Evolutionary conservation across 805 yeast species (phyloP), one percentile per base, ranked within the genome.

Genomic region (Phaffomyces thermotolerans): DNA sequence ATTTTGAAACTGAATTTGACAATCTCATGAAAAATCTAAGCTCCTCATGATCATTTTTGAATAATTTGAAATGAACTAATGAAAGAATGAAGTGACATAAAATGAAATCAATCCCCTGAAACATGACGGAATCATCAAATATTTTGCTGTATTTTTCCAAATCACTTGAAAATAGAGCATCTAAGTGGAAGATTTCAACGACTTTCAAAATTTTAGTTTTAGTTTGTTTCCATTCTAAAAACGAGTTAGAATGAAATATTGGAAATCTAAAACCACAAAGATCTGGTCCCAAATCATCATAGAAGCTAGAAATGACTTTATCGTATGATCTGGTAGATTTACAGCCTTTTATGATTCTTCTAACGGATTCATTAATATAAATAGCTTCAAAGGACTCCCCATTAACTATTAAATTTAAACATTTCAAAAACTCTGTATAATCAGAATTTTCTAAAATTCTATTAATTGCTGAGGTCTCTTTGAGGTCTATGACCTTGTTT

Each of bases 61-160:
- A 38, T 6, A 38, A 24, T 17, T 32, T 32, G 36, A 38, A 38
- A 31, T 38, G 41, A 15, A 38, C 36, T 15, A 38, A 15, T 13
- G 41, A 38, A 23, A 38, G 36, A 10, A 38, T 31, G 12, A 38
- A 38, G 20, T 38, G 31, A 6, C 27, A 31, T 25, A 38, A 20
- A 15, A 38, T 4, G 6, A n/a, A 23, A 32, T 38, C 41, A 13
- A 38, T 13, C 3, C n/a, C 22, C 12, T 22, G 27, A 15, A 9
- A 31, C n/a, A 8, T 24, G 3, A 29, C 30, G 2, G 15, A 15
- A 5, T 38, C 30, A 18, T 9, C 10, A 14, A n/a, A 18, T 5
- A 10, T 8, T 15, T 27, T 3, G 14, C 7, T 6, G 27, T 37
- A 37, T 2, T 4, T 18, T 10, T 37, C 15, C 8, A 22, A 13